Conservation (phyloP, 148 eudicot species). For the Amaranthus hypochondriacus region DNA sequence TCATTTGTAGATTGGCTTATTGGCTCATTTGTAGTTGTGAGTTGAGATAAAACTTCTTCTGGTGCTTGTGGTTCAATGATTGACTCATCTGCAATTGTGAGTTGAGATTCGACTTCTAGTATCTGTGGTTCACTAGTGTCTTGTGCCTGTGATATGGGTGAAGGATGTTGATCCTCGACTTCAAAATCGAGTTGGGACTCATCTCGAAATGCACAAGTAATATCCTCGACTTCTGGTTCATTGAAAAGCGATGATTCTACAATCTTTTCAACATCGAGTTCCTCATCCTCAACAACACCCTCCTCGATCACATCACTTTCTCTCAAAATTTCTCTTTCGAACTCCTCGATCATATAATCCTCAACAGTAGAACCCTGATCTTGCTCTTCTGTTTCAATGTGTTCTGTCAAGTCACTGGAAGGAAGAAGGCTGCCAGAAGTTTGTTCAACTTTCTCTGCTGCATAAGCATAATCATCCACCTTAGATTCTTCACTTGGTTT, state of each 20-base stretch:
- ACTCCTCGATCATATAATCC: not conserved
- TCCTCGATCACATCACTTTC: not conserved
- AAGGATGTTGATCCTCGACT: not conserved
- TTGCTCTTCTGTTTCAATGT: not conserved
- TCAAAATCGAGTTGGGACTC: slow-evolving; percentile 7
- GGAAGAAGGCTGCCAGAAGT: not conserved
- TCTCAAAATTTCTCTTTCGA: not conserved
- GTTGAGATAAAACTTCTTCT: not conserved
- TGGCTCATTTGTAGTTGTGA: not conserved
- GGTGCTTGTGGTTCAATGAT: not conserved
- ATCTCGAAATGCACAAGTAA: slow-evolving; percentile 2
- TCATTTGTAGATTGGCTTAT: slow-evolving; percentile 13
- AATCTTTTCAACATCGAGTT: not conserved
- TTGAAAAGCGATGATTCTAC: not conserved
- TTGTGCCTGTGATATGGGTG: not conserved
- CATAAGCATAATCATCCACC: not conserved
- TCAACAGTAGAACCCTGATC: not conserved
- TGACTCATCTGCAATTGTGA: not conserved
- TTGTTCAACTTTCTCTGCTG: slow-evolving; percentile 10
- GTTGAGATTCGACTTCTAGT: slow-evolving; percentile 5
- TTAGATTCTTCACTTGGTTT: not conserved
- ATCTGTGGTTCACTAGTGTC: not conserved
- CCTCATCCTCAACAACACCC: not conserved
- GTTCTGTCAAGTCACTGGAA: not conserved
- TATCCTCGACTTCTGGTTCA: slow-evolving; percentile 7